Evolutionary conservation across 805 yeast species (phyloP), one percentile per base, ranked within the genome.

Genomic region (Pichia cephalocereana): DNA sequence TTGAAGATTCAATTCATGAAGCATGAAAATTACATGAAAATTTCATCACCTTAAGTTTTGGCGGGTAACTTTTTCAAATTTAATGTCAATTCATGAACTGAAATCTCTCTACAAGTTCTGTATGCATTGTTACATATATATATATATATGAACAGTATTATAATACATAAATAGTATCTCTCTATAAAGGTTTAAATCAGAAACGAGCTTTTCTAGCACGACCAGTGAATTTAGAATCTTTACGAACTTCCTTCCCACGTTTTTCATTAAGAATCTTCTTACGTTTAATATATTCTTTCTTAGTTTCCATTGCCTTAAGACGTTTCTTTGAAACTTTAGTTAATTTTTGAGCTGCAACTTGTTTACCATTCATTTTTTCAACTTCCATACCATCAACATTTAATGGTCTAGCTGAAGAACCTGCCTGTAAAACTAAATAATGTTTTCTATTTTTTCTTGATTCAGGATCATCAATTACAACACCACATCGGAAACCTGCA

Each of bases 401-500:
- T 54, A 90, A 74, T 30, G 77, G 80, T 54, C 82, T 77, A 5
- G 82, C 86, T n/a, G 84, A 71, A 47, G 75, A 75, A 50, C 96
- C 96, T 2, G 97, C 95, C 44, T 90, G 83, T 52, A 93, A 70
- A 18, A 93, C 96, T 50, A 93, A 69, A 63, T 93, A 93, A 65
- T 84, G 87, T 67, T 93, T 93, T 66, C 83, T 88, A 63, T 91
- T 87, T 65, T 85, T 86, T 63, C 87, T 90, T 36, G 89, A 80
- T 57, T 93, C 97, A 6, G 96, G 95, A 52, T 90, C 91, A 65
- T 93, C 99, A 38, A 91, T 77, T 26, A 93, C 89, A 55, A 91
- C 72, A 53, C 99, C 99, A 61, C 99, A 97, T 49, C 88, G 91
- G 65, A 93, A 93, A 1, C 99, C 99, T 0, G 97, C 83, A 7